Evolutionary conservation across 2,329 filamentous ascomycete species (phyloP), one percentile per base, ranked within the genome.

Genomic region (Nothophaeocryptopus gaeumannii): DNA sequence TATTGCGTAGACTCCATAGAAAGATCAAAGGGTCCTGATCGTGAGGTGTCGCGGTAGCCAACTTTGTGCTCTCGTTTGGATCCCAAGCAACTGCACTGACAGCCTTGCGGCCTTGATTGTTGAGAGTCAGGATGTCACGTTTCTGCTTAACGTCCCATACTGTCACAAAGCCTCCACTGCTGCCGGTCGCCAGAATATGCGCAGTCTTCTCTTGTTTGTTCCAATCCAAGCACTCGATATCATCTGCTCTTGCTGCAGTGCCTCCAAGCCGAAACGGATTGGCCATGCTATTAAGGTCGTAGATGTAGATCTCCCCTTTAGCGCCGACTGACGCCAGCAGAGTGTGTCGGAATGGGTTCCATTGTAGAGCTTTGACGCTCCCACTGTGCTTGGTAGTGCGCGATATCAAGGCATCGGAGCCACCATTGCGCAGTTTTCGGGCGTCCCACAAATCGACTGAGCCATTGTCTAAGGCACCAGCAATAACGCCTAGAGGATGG

Each of bases 61-160:
- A 82, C 77, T 93, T 95, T 1, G 95, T 99, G 39, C 92, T 79
- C 68, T 83, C 92, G 64, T 93, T 89, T 1, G 93, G 95, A 64
- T 99, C 93, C 93, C 93, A 99, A 10, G 91, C 91, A 62, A 99
- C 89, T 52, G 95, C 86, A 71, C 91, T 96, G 64, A 97, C 90
- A 46, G 91, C 80, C 74, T 96, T 99, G 56, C 93, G 84, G 66
- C 89, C 93, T 58, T 78, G 76, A 67, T 88, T 88, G 77, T 96
- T 99, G 58, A 99, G 78, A 32, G 91, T 96, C 71, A 99, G 76
- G 48, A 91, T 96, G 62, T 96, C 90, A 74, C 96, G 96, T 81
- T 96, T 97, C 10, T 89, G 90, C 77, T 96, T 96, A 58, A 97
- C 80, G 73, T 99, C 93, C 93, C 93, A 99, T 13, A 99, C 92